Percentiles rank a stretch among this genome's conserved stretches.
Conservation (phyloP, 257 asterid species). For the Penstemon barbatus region DNA sequence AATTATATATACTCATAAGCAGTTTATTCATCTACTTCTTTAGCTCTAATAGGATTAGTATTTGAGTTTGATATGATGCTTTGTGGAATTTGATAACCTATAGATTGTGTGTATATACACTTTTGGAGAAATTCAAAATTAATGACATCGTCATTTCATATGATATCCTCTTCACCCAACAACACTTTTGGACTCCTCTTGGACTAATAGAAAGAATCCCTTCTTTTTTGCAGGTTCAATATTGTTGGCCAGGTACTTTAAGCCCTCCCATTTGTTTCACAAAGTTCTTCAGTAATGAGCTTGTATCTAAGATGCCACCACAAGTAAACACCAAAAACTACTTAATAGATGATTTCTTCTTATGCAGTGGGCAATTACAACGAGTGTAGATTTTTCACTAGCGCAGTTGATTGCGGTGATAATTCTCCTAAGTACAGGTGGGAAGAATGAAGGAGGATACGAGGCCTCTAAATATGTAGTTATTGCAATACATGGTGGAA, state of each 20-base stretch:
- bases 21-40: no score
- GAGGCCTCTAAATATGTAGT: conserved; percentile 79
- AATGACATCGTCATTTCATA: no score
- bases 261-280: conserved; percentile 17
- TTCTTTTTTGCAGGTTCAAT: conserved; percentile 74
- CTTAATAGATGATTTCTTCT: conserved; percentile 19
- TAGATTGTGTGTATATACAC: no score
- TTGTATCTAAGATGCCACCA: conserved; percentile 19
- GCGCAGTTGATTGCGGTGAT: conserved; percentile 94
- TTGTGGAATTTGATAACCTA: no score
- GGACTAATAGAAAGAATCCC: background rate
- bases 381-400: conserved; percentile 83
- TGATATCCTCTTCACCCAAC: background rate
- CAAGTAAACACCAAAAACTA: conserved; percentile 27
- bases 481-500: conserved; percentile 72
- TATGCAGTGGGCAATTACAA: conserved; percentile 97
- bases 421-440: conserved; percentile 89
- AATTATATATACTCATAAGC: no score
- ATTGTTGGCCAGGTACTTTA: conserved; percentile 90
- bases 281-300: conserved; percentile 16
- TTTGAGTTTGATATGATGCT: no score
- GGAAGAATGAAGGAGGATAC: conserved; percentile 86
- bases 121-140: no score
- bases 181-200: background rate
- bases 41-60: no score